Evolutionary conservation across 1,139 yeast genomes (phyloP).

Genomic region (Diutina mesorugosa): DNA sequence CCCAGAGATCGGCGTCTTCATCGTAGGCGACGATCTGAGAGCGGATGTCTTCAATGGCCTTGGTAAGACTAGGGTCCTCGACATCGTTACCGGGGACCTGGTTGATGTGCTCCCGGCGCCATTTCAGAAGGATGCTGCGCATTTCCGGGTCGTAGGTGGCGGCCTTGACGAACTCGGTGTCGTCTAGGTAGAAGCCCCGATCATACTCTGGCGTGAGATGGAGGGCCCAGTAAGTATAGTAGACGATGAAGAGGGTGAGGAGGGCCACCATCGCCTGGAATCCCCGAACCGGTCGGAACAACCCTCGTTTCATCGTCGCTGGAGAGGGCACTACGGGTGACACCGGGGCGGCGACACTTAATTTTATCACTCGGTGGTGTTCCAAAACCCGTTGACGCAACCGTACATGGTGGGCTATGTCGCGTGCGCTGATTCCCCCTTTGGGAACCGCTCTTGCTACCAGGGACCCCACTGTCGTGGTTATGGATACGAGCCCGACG

Average conservation of each 20-base stretch:
- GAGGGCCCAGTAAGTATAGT: background rate
- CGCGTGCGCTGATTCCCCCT: background rate
- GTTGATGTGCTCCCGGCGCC: background rate
- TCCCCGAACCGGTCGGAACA: background rate
- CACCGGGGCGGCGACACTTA: background rate
- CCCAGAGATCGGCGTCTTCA: conserved; percentile 16
- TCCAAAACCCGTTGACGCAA: background rate
- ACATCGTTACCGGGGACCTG: conserved; percentile 6
- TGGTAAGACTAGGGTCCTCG: conserved; percentile 8
- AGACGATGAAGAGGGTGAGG: background rate
- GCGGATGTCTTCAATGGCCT: conserved; percentile 7
- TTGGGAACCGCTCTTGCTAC: background rate
- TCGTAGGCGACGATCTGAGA: conserved; percentile 10
- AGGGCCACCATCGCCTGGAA: background rate
- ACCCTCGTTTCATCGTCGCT: background rate
- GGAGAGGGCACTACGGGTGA: background rate
- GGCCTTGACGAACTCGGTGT: background rate
- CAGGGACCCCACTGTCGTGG: background rate
- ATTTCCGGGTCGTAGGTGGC: background rate
- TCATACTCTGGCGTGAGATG: background rate
- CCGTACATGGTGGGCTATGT: background rate
- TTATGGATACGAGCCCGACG: background rate
- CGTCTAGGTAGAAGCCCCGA: background rate
- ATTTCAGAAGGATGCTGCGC: background rate
- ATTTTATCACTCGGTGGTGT: background rate